Conservation (phyloP, 345 rosid genomes). For the Eucalyptus cloeziana region DNA sequence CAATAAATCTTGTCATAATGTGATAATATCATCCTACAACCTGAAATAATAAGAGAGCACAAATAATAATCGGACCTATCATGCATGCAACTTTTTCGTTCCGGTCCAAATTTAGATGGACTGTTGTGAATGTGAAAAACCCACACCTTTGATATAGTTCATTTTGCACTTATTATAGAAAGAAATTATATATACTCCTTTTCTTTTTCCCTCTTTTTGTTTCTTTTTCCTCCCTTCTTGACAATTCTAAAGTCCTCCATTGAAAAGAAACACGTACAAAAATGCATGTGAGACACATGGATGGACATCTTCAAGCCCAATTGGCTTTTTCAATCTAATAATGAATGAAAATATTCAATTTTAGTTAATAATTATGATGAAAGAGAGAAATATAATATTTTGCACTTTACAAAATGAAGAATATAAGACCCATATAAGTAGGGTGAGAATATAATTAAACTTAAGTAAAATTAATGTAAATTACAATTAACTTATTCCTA, state of each 20-base stretch:
- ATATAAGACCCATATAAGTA: neutral
- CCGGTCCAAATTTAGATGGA: neutral
- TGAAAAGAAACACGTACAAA: neutral
- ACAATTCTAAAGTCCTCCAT: neutral
- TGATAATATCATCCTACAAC: neutral
- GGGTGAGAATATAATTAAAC: neutral
- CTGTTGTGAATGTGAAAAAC: neutral
- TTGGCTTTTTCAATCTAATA: neutral
- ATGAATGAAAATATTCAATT: neutral
- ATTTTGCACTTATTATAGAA: neutral
- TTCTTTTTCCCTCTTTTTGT: neutral
- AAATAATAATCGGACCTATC: neutral
- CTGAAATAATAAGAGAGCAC: neutral
- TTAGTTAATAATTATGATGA: neutral
- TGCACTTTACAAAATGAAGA: neutral
- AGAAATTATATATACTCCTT: neutral
- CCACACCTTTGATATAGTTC: neutral
- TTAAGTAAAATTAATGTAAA: neutral
- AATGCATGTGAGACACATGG: neutral
- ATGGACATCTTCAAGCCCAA: neutral
- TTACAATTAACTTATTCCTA: neutral
- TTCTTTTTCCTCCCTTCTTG: neutral
- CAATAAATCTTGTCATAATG: neutral
- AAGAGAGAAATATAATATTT: neutral
- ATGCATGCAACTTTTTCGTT: neutral